These are phyloP conservation scores for Pyronema domesticum DNA, from an alignment of 495 filamentous ascomycete genomes.

Conservation along the genomic window DNA sequence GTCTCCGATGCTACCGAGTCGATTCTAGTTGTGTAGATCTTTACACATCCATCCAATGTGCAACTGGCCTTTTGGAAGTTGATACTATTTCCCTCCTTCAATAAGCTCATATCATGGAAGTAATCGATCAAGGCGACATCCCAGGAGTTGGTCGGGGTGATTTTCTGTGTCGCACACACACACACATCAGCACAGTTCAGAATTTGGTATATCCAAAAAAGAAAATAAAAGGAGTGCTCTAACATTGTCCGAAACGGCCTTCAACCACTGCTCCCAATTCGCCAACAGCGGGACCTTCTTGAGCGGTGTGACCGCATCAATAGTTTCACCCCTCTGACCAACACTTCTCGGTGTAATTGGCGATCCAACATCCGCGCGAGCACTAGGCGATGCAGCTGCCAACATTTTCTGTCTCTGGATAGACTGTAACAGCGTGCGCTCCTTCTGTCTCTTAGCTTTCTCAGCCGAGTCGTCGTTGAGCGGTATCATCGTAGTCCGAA, in stretches of 20 bases:
- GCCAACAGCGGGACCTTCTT: conserved; percentile 89
- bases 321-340: conserved; percentile 30
- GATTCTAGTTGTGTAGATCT: conserved; percentile 96
- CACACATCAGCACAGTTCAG: background rate
- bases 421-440: conserved; percentile 73
- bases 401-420: conserved; percentile 81
- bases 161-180: conserved; percentile 39
- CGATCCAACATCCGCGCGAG: conserved; percentile 44
- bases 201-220: too few relatives aligned
- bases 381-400: conserved; percentile 65
- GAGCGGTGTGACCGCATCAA: conserved; percentile 74
- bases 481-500: conserved; percentile 40
- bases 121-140: conserved; percentile 99
- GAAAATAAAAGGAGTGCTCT: conserved; percentile 4
- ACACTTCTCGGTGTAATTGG: conserved; percentile 33
- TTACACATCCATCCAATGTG: conserved; percentile 94
- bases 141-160: conserved; percentile 97
- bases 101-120: conserved; percentile 95
- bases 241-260: conserved; percentile 93
- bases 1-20: conserved; percentile 98
- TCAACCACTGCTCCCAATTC: conserved; percentile 99
- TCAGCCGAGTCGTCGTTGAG: conserved; percentile 90
- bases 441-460: conserved; percentile 74
- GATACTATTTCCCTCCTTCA: conserved; percentile 90
- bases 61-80: conserved; percentile 99